phyloP scores from a whole-genome alignment of 371 early-diverging fungal species.

The Mucor lusitanicus region DNA sequence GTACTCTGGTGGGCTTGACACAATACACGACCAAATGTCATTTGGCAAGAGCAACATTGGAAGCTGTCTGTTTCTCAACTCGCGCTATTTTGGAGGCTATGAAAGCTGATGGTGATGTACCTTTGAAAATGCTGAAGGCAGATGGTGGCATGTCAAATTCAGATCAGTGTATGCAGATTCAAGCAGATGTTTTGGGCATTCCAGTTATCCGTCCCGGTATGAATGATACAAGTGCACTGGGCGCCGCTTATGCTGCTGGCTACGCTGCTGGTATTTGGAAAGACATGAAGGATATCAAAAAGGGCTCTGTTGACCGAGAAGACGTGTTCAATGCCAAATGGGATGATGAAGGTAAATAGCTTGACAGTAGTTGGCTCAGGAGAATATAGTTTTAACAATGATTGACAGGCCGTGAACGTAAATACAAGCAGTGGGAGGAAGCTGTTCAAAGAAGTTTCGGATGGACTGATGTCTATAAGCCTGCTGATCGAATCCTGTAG shows the following conservation, averaged over 20 bases:
- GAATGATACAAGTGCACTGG: slow-evolving; percentile 92
- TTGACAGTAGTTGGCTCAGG: background rate
- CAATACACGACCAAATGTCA: slow-evolving; percentile 87
- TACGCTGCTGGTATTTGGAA: slow-evolving; percentile 79
- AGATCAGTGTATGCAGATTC: slow-evolving; percentile 89
- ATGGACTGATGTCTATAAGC: slow-evolving; percentile 49
- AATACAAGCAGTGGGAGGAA: slow-evolving; percentile 75
- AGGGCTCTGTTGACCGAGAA: slow-evolving; percentile 27
- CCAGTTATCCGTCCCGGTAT: slow-evolving; percentile 73
- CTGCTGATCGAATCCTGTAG: slow-evolving; percentile 13
- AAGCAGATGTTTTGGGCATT: slow-evolving; percentile 86
- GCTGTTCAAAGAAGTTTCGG: slow-evolving; percentile 75
- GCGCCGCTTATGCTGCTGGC: slow-evolving; percentile 95
- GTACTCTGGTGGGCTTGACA: slow-evolving; percentile 86
- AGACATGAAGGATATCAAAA: slow-evolving; percentile 38
- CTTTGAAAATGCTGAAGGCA: slow-evolving; percentile 73
- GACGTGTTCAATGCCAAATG: slow-evolving; percentile 51
- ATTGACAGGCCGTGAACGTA: slow-evolving; percentile 67
- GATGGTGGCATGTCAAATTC: slow-evolving; percentile 95
- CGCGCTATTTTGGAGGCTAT: slow-evolving; percentile 89
- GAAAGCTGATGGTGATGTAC: slow-evolving; percentile 67
- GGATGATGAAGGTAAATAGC: slow-evolving; percentile 37
- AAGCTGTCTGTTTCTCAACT: slow-evolving; percentile 90
- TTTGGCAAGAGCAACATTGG: slow-evolving; percentile 86
- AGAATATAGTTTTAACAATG: slow-evolving; percentile 14